Percentiles rank a stretch among this genome's conserved stretches.
Conservation (phyloP, 1,284 basidiomycete species). For the Ganoderma lucidum region DNA sequence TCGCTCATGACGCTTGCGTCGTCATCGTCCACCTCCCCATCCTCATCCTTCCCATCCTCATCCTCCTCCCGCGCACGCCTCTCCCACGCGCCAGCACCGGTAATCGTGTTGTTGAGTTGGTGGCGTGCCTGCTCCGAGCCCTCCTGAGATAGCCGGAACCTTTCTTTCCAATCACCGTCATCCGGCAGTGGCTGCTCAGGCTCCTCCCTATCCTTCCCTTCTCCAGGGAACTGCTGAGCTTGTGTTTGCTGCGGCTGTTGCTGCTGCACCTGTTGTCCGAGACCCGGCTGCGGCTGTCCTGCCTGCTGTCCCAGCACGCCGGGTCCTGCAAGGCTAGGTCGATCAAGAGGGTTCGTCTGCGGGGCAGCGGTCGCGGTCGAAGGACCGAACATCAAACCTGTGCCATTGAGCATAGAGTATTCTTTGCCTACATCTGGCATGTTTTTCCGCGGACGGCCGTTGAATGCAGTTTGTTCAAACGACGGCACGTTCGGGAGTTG, state of each 20-base stretch:
- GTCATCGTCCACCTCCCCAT: constrained; percentile 52
- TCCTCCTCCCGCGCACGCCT: constrained; percentile 51
- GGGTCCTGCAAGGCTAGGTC: constrained; percentile 53
- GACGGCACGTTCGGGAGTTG: constrained; percentile 74
- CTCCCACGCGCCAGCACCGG: constrained; percentile 49
- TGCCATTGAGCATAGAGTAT: constrained; percentile 70
- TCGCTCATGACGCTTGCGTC: constrained; percentile 69
- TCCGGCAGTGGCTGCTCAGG: constrained; percentile 74
- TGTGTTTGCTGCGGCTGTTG: constrained; percentile 39
- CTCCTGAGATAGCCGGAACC: constrained; percentile 68
- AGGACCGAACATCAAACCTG: constrained; percentile 59
- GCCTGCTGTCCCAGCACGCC: constrained; percentile 49
- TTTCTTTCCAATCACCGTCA: constrained; percentile 85
- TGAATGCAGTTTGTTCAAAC: constrained; percentile 77
- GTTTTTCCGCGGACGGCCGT: constrained; percentile 79
- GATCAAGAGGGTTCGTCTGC: constrained; percentile 58
- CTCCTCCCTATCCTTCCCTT: constrained; percentile 57
- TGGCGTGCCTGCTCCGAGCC: constrained; percentile 49
- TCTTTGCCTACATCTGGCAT: constrained; percentile 81
- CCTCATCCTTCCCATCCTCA: constrained; percentile 60
- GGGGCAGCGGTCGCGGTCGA: constrained; percentile 54
- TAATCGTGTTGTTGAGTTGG: constrained; percentile 37
- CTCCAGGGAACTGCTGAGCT: constrained; percentile 27
- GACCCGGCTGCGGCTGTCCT: constrained; percentile 40
- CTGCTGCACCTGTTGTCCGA: constrained; percentile 33